Evolutionary conservation across 2,329 filamentous ascomycete species (phyloP).

Genomic region (Periconia macrospinosa): DNA sequence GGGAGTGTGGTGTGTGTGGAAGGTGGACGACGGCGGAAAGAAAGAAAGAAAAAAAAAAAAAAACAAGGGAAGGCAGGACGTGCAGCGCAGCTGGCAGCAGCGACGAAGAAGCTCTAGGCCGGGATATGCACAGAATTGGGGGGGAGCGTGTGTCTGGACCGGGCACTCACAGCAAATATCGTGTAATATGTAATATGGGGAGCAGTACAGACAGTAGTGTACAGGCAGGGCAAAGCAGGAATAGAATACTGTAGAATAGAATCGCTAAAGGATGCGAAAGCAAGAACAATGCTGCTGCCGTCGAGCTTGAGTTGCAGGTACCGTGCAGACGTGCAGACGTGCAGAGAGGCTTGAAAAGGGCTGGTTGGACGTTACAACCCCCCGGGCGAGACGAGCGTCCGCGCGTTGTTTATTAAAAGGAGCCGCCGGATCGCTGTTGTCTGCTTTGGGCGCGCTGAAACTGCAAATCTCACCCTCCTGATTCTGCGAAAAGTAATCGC

Average conservation of each 20-base stretch:
- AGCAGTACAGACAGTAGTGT: too few relatives aligned
- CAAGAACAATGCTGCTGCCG: too few relatives aligned
- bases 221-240: too few relatives aligned
- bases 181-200: too few relatives aligned
- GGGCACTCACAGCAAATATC: too few relatives aligned
- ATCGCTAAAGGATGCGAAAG: too few relatives aligned
- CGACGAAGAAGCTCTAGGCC: neutral
- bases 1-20: neutral
- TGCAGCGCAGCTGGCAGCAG: neutral
- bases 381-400: constrained; percentile 1
- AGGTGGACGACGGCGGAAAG: neutral
- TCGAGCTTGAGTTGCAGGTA: too few relatives aligned
- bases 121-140: neutral
- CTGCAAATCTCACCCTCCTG: constrained; percentile 30
- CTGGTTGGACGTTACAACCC: neutral
- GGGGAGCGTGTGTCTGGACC: too few relatives aligned
- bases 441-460: constrained; percentile 26
- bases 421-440: constrained; percentile 14
- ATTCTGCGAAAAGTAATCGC: constrained; percentile 16
- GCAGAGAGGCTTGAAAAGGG: too few relatives aligned
- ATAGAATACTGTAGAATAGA: too few relatives aligned
- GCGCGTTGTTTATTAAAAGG: constrained; percentile 12
- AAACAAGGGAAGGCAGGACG: neutral
- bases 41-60: neutral
- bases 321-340: too few relatives aligned